Evolutionary conservation across 2,329 filamentous ascomycete genomes (phyloP), one percentile per base, ranked within the genome.

Genomic region (Ascochyta fabae): DNA sequence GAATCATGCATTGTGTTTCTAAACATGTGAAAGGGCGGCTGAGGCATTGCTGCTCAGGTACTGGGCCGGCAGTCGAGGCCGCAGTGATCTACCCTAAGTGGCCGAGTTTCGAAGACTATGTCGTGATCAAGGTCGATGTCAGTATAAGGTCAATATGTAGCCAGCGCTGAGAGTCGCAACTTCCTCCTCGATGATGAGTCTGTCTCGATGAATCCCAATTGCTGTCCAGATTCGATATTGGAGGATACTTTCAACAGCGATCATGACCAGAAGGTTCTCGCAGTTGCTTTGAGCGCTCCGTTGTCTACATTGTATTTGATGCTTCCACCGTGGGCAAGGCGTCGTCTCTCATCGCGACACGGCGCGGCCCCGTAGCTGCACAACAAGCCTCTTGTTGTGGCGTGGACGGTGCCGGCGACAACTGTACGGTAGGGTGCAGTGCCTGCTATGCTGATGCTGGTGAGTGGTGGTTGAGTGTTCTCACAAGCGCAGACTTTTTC

Each of bases 241-340:
- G 66, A 68, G 66, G 64, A 64, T 67, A 68, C 64, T 68, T 68
- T 68, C 61, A 67, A 68, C 66, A 63, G 66, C 57, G 61, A 63
- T 68, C 66, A 65, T 63, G 38, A 67, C 64, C 58, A 53, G 38
- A 48, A 58, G 57, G 61, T 62, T 68, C 64, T 66, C 61, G 61
- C 64, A 67, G 66, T 67, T 61, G 61, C 66, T 68, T 68, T 68
- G 66, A 68, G 66, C 65, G 50, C 66, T 68, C 66, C 66, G 44
- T 48, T 35, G 29, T 44, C 48, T 56, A 56, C 48, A 22, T 36
- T 26, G n/a, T 15, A 23, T 8, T 35, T n/a, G 24, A 44, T 22
- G 1, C 5, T 5, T 27, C 39, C 22, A 12, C 19, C 7, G n/a
- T 10, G n/a, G 35, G 33, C 19, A 19, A 22, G 8, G 42, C 34